Evolutionary conservation across 306 rosid species (phyloP), one percentile per base, ranked within the genome.

Genomic region (Cucumis melo): DNA sequence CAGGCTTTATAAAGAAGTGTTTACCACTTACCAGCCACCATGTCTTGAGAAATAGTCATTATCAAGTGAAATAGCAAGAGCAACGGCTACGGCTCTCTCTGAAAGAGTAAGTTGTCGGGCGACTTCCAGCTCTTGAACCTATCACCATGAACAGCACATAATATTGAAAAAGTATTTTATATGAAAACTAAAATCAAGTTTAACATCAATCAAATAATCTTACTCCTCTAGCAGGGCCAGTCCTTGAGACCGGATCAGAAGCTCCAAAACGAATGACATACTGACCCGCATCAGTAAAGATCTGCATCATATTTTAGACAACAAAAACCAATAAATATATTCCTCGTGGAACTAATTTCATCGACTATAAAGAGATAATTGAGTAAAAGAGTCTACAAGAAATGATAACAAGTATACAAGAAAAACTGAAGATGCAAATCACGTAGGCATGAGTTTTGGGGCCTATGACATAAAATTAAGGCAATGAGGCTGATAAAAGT

Each of bases 1-100:
- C 41, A 53, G 29, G 56, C 19, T 53, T 42, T 39, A 54, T 42
- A 36, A 53, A 56, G n/a, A 34, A 74, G 65, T 36, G 46, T 34
- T 20, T 38, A 50, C 71, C 74, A 77, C 92, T 94, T 85, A 94
- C 98, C 91, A 91, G 89, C 97, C 93, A 60, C 96, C 96, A 41
- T 90, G 96, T 81, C 97, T 86, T 67, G 98, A 91, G 84, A 94
- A 94, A 85, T 91, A 94, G 83, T 94, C 98, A 73, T 94, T 94
- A 79, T 94, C 98, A 82, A 94, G 84, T n/a, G 98, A 94, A 85
- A 94, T 87, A 48, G 98, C 97, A 87, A 94, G 96, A 73, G 98
- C 98, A 77, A 94, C 80, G n/a, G 96, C 80, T 58, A 91, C 96
- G 44, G 98, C 97, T 87, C 98, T 89, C 87, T 94, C 97, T 0